These are phyloP conservation scores for Leishmania arabica DNA, from an alignment of 208 protist genomes.

Conservation along the genomic window DNA sequence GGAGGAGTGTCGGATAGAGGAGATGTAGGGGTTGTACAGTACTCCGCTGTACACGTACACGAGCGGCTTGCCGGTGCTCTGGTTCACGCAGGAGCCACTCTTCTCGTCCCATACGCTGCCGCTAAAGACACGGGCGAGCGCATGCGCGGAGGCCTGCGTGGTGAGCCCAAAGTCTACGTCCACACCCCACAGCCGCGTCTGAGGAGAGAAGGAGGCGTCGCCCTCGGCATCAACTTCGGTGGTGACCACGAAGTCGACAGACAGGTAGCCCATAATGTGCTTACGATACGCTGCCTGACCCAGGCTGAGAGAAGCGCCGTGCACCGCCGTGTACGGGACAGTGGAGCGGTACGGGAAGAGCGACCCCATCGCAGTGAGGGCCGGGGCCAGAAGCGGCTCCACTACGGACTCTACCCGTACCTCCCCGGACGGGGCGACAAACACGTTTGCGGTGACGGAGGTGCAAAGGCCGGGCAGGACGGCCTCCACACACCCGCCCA, in stretches of 20 bases:
- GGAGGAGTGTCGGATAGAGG: constrained; percentile 65
- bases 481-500: constrained; percentile 89
- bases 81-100: constrained; percentile 26
- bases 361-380: constrained; percentile 80
- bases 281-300: constrained; percentile 75
- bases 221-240: constrained; percentile 2
- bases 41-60: constrained; percentile 89
- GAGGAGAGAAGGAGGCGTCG: not conserved
- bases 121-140: constrained; percentile 45
- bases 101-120: constrained; percentile 39
- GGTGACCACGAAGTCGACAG: constrained; percentile 84
- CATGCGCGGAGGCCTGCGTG: constrained; percentile 81
- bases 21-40: constrained; percentile 89
- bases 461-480: constrained; percentile 62
- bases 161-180: constrained; percentile 90
- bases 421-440: constrained; percentile 80
- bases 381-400: constrained; percentile 88
- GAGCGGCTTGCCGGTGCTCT: constrained; percentile 26
- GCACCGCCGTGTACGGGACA: constrained; percentile 62
- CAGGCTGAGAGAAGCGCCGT: constrained; percentile 72
- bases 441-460: constrained; percentile 81
- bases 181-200: constrained; percentile 78
- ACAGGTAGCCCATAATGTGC: constrained; percentile 88
- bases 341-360: constrained; percentile 58
- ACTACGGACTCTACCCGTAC: constrained; percentile 82